These are phyloP conservation scores for Colletotrichum karsti DNA, from an alignment of 2,329 filamentous ascomycete genomes.

Conservation along the genomic window DNA sequence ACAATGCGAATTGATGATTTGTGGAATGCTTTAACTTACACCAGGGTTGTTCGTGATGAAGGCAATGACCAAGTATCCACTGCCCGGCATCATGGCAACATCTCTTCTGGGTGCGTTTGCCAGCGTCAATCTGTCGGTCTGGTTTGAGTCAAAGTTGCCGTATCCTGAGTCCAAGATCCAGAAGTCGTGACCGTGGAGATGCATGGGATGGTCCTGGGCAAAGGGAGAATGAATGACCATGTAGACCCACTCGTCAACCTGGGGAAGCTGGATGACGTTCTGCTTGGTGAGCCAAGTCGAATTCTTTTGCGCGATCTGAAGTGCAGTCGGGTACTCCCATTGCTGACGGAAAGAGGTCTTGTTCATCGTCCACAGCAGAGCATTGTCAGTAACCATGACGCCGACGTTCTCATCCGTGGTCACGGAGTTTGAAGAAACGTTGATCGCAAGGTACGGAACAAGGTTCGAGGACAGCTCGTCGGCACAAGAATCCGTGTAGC, in stretches of 20 bases:
- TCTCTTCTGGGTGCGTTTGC: constrained; percentile 62
- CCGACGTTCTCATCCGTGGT: background rate
- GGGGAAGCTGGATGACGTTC: constrained; percentile 38
- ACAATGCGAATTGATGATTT: too few relatives aligned
- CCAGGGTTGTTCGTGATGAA: constrained; percentile 60
- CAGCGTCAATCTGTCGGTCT: constrained; percentile 19
- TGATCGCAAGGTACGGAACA: background rate
- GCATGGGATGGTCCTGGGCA: constrained; percentile 42
- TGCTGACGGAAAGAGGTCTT: constrained; percentile 41
- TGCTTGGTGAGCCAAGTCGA: constrained; percentile 33
- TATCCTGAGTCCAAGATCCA: constrained; percentile 32
- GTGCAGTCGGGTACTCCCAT: constrained; percentile 40
- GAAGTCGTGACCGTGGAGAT: too few relatives aligned
- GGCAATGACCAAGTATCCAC: constrained; percentile 57
- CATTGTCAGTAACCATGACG: background rate
- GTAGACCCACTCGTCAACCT: constrained; percentile 39
- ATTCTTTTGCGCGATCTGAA: constrained; percentile 31
- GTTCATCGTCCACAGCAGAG: constrained; percentile 28
- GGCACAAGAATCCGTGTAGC: background rate
- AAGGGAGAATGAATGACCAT: constrained; percentile 36
- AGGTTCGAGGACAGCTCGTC: background rate
- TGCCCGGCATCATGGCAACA: constrained; percentile 54
- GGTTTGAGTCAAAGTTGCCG: constrained; percentile 23
- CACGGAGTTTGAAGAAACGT: background rate
- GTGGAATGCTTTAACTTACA: too few relatives aligned